Evolutionary conservation across 2,329 filamentous ascomycete genomes (phyloP).

Genomic region (Cytospora schulzeri): DNA sequence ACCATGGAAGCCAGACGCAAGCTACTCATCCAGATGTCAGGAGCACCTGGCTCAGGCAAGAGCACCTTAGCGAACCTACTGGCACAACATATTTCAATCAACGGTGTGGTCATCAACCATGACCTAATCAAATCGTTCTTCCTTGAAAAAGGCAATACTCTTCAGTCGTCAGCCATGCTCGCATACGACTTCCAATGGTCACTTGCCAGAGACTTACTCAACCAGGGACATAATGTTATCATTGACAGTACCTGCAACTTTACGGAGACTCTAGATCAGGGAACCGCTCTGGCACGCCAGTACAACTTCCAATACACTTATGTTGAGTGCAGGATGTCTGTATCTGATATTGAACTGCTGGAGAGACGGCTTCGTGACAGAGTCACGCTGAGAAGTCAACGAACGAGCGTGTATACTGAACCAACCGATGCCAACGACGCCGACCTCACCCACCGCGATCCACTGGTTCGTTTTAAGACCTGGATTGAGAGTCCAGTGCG

Average conservation of each 20-base stretch:
- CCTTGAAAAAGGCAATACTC: neutral
- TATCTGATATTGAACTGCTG: too few relatives aligned
- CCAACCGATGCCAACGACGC: neutral
- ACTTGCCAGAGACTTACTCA: neutral
- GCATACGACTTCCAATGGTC: conserved; percentile 4
- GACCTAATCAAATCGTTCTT: conserved; percentile 6
- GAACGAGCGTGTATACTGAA: too few relatives aligned
- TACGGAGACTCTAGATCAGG: neutral
- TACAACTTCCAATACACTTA: neutral
- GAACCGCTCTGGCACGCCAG: neutral
- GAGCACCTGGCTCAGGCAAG: too few relatives aligned
- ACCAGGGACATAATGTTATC: neutral
- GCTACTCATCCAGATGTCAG: too few relatives aligned
- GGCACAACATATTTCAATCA: neutral
- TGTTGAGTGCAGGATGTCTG: neutral
- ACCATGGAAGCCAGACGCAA: too few relatives aligned
- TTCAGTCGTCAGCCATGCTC: conserved; percentile 2
- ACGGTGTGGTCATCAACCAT: conserved; percentile 3
- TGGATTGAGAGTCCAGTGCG: neutral
- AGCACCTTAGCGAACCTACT: conserved; percentile 2
- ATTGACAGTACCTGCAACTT: conserved; percentile 7
- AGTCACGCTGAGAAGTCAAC: too few relatives aligned
- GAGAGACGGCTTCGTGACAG: too few relatives aligned
- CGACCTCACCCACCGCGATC: neutral
- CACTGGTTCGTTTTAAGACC: neutral